A percentile compares a stretch with the other conserved stretches of the same genome.
phyloP scores from a whole-genome alignment of 2,329 filamentous ascomycete genomes.

The Neoscytalidium dimidiatum region DNA sequence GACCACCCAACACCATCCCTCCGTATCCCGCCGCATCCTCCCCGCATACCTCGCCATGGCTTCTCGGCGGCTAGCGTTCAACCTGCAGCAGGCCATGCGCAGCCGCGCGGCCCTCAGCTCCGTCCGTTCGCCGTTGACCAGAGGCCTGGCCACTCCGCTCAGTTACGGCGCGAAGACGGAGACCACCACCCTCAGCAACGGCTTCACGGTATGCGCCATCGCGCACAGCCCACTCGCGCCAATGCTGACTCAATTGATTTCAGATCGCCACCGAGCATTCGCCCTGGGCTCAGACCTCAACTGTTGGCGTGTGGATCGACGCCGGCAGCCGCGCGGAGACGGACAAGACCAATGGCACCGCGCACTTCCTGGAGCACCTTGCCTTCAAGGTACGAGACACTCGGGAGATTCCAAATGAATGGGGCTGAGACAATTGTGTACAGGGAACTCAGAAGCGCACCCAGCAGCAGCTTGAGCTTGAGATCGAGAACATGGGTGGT shows the following conservation, averaged over 20 bases:
- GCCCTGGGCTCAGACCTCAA: conserved; percentile 96
- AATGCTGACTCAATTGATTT: conserved; percentile 34
- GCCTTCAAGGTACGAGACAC: conserved; percentile 84
- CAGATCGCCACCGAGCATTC: conserved; percentile 98
- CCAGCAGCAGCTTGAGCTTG: conserved; percentile 96
- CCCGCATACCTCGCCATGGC: conserved; percentile 65
- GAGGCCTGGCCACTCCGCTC: conserved; percentile 89
- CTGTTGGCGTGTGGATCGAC: conserved; percentile 99
- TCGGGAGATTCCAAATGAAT: conserved; percentile 15
- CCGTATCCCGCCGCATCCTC: conserved; percentile 30
- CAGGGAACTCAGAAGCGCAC: conserved; percentile 91
- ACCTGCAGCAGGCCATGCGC: conserved; percentile 87
- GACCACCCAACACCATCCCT: conserved; percentile 52
- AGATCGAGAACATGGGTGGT: conserved; percentile 99
- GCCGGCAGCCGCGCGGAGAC: conserved; percentile 98
- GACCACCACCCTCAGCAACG: conserved; percentile 95
- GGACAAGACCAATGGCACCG: conserved; percentile 97
- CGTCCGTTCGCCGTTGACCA: conserved; percentile 70
- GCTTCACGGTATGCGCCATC: conserved; percentile 74
- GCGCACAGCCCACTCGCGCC: conserved; percentile 23
- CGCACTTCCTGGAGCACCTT: conserved; percentile 99
- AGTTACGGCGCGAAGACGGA: conserved; percentile 76
- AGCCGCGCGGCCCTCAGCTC: conserved; percentile 81
- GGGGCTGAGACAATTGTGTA: conserved; percentile 29
- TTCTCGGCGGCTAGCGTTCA: conserved; percentile 95